These are phyloP conservation scores for Ambrosia artemisiifolia DNA, from an alignment of 129 eudicot species.

Conservation along the genomic window DNA sequence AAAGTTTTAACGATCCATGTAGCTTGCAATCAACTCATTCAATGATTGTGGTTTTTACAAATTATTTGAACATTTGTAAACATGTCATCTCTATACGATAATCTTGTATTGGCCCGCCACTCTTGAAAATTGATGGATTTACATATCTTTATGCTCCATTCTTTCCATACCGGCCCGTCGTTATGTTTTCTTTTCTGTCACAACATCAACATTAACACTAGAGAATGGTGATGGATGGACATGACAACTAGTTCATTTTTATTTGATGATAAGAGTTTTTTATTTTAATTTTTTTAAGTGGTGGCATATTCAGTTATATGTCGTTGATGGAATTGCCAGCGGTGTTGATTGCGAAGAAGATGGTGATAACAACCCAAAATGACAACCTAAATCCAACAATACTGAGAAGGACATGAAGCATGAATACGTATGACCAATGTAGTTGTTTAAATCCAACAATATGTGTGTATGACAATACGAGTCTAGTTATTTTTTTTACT, in stretches of 20 bases:
- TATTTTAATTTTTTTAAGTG: neutral
- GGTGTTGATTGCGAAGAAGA: constrained; percentile 5
- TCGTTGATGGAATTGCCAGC: neutral
- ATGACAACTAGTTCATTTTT: neutral
- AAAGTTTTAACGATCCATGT: neutral
- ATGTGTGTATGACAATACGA: neutral
- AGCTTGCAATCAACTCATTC: neutral
- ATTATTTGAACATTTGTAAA: neutral
- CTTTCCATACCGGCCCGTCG: neutral
- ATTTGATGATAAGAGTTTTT: neutral
- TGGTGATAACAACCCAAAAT: neutral
- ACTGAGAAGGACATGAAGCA: too few species aligned
- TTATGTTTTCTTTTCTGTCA: neutral
- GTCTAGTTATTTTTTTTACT: neutral
- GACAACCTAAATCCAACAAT: neutral
- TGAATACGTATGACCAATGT: too few species aligned
- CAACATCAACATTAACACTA: neutral
- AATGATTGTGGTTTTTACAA: neutral
- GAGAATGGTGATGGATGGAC: neutral
- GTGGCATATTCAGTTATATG: neutral
- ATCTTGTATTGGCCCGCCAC: neutral
- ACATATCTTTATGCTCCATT: neutral
- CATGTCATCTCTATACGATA: neutral
- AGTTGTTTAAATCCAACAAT: too few species aligned
- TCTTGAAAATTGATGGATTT: neutral